Base-by-base conservation (phyloP, 768 basidiomycete species). In the Grammothele lineata region DNA sequence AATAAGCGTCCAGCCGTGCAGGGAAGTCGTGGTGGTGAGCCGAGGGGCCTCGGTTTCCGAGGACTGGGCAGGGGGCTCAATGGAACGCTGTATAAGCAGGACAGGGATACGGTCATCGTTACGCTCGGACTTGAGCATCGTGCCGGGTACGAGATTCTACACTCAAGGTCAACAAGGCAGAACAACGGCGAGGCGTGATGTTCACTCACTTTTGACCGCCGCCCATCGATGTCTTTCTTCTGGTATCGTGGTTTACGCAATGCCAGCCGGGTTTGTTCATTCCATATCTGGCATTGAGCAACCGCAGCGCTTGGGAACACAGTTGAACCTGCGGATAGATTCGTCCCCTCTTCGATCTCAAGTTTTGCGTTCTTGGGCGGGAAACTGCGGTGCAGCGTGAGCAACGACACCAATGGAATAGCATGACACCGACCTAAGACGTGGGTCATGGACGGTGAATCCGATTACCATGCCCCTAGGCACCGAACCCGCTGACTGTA, bases 1-100 rank as follows among this genome's bases (percentile, higher is more conserved):
- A 37, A 96, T 71, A 8, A 99, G 68, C 7, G 84, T 92, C 86
- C 90, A 96, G 32, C 94, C 93, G 57, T 92, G 83, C 24, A 92
- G 68, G 1, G 61, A 44, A 5, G 60, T 56, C 11, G 59, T 44
- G 30, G 40, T 53, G 7, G 35, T 38, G 22, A 24, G 41, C 25
- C 50, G 47, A 3, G 51, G 43, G 22, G 42, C 0, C 0, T 50
- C 36, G 21, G 24, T 57, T 30, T 49, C 50, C 7, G 61, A 56
- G 14, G 57, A 43, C n/a, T 21, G 26, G 3, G 65, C 26, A n/a
- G 62, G 46, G 21, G 61, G 56, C 51, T 81, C 80, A 18, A 89
- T 57, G 9, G 90, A 85, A 18, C 81, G 81, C 60, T 93, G 92
- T 6, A 94, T 77, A 37, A 99, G 76, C 33, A 97, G 65, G 41